phyloP scores from a whole-genome alignment of 75 land plant species.

The Selaginella tamariscina region DNA sequence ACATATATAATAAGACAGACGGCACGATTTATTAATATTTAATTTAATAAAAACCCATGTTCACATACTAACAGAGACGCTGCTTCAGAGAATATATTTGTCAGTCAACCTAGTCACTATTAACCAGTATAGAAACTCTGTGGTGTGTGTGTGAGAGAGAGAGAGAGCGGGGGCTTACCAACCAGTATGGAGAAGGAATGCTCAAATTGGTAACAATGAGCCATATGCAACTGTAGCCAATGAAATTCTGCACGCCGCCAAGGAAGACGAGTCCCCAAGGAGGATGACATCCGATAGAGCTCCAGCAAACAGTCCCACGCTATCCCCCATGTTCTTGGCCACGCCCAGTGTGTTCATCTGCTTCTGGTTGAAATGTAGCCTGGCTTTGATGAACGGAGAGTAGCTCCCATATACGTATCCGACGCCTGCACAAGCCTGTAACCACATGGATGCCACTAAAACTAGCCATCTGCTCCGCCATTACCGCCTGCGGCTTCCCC shows the following conservation, averaged over 20 bases:
- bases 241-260: slow-evolving; percentile 21
- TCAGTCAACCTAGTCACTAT: too few species aligned
- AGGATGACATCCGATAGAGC: slow-evolving; percentile 17
- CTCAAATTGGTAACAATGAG: slow-evolving; percentile 14
- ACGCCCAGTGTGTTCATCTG: slow-evolving; percentile 36
- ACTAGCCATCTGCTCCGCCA: slow-evolving; percentile 30
- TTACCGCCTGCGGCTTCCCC: too few species aligned
- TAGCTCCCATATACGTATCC: slow-evolving; percentile 34
- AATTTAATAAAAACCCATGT: too few species aligned
- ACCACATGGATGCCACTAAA: slow-evolving; percentile 34
- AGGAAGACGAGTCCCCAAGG: slow-evolving; percentile 21
- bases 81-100: too few species aligned
- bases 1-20: too few species aligned
- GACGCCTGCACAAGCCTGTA: slow-evolving; percentile 31
- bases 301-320: slow-evolving; percentile 35
- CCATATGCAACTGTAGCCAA: slow-evolving; percentile 25
- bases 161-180: slow-evolving; percentile 15
- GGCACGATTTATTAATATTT: too few species aligned
- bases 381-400: slow-evolving; percentile 32
- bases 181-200: slow-evolving; percentile 20
- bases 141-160: too few species aligned
- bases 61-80: too few species aligned
- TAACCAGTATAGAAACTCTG: too few species aligned
- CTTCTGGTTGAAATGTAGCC: slow-evolving; percentile 34
- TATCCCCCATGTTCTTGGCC: slow-evolving; percentile 42